Percentiles rank a stretch among this genome's conserved stretches.
phyloP scores from a whole-genome alignment of 805 yeast genomes.

The Priceomyces castillae region DNA sequence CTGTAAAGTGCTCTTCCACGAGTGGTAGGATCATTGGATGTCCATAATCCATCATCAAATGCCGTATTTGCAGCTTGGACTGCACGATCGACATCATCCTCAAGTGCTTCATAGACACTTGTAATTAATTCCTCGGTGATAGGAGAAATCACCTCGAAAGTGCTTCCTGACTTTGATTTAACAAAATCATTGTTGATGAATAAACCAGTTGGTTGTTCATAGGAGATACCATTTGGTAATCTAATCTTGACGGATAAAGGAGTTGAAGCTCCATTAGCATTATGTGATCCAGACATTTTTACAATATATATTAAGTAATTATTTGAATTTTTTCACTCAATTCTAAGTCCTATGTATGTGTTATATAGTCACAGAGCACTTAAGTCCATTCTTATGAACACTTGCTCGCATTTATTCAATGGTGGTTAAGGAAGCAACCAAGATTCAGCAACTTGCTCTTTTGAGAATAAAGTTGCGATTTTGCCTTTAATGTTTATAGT shows the following conservation, averaged over 20 bases:
- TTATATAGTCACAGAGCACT: too few species aligned
- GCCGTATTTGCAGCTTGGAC: conserved; percentile 53
- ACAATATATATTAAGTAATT: too few species aligned
- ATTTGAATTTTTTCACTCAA: too few species aligned
- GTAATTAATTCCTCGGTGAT: conserved; percentile 52
- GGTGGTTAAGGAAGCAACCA: too few species aligned
- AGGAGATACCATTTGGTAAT: conserved; percentile 28
- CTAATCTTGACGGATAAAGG: conserved; percentile 20
- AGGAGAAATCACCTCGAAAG: conserved; percentile 49
- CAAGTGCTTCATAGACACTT: conserved; percentile 49
- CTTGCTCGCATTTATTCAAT: too few species aligned
- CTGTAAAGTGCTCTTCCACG: conserved; percentile 47
- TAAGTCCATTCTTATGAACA: too few species aligned
- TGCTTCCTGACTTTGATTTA: conserved; percentile 31
- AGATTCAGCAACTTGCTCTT: too few species aligned
- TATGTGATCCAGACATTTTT: too few species aligned
- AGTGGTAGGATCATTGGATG: conserved; percentile 41
- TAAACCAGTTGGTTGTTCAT: conserved; percentile 41
- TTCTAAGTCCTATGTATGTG: too few species aligned
- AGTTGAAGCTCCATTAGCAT: too few species aligned
- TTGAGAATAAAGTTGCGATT: too few species aligned
- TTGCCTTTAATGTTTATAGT: too few species aligned
- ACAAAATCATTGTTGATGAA: conserved; percentile 54
- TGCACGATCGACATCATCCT: conserved; percentile 52
- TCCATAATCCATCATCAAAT: conserved; percentile 44